phyloP scores from a whole-genome alignment of 768 basidiomycete species.

The Crucibulum laeve region DNA sequence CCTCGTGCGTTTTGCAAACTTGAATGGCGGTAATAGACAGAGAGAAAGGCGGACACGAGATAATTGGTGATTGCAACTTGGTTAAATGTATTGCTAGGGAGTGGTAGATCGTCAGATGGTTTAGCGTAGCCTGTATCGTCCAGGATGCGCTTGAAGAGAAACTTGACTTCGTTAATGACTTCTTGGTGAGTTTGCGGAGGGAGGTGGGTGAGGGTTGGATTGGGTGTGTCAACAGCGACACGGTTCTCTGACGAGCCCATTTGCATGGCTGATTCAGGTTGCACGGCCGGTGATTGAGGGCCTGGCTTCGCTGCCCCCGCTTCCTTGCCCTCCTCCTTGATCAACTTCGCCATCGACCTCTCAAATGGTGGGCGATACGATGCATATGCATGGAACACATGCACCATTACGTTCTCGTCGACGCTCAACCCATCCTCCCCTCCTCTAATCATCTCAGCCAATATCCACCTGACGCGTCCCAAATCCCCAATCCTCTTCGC shows the following conservation, averaged over 20 bases:
- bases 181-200: slow-evolving; percentile 74
- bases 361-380: slow-evolving; percentile 71
- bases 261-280: neutral
- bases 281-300: neutral
- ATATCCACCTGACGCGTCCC: slow-evolving; percentile 79
- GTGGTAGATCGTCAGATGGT: slow-evolving; percentile 6
- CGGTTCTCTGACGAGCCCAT: neutral
- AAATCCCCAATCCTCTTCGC: slow-evolving; percentile 87
- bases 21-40: slow-evolving; percentile 60
- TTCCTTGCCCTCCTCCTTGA: slow-evolving; percentile 18
- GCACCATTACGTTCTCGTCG: slow-evolving; percentile 72
- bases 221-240: slow-evolving; percentile 10
- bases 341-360: slow-evolving; percentile 41
- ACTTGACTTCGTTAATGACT: slow-evolving; percentile 61
- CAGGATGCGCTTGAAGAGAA: slow-evolving; percentile 62
- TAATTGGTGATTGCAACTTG: slow-evolving; percentile 54
- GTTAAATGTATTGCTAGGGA: slow-evolving; percentile 38
- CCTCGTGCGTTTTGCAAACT: slow-evolving; percentile 42
- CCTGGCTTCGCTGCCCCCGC: slow-evolving; percentile 1
- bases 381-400: slow-evolving; percentile 86
- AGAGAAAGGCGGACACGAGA: slow-evolving; percentile 77
- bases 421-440: slow-evolving; percentile 26
- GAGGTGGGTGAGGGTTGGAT: slow-evolving; percentile 41
- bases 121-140: slow-evolving; percentile 27
- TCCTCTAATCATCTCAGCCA: slow-evolving; percentile 73